Evolutionary conservation across 75 land plant genomes (phyloP).

Genomic region (Picea glauca): DNA sequence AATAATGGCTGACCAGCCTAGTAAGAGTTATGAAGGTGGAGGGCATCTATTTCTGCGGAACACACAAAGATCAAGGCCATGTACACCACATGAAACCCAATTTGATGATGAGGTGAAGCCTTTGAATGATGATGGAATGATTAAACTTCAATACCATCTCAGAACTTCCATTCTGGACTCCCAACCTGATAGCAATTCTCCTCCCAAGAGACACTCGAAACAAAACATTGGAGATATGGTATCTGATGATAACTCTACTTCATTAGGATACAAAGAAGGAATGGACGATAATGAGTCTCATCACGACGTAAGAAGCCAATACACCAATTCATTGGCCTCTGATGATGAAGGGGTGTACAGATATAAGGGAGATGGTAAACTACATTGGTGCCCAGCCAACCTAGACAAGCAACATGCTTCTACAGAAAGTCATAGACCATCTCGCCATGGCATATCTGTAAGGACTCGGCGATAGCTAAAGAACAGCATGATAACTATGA

Average conservation of each 20-base stretch:
- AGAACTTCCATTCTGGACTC: not conserved
- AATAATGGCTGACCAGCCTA: too few species aligned
- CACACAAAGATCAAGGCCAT: too few species aligned
- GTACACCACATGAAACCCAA: not conserved
- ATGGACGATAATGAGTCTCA: not conserved
- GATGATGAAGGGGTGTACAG: slow-evolving; percentile 13
- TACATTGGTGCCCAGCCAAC: slow-evolving; percentile 2
- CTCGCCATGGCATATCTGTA: slow-evolving; percentile 1
- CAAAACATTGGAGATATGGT: not conserved
- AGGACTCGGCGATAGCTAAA: slow-evolving; percentile 2
- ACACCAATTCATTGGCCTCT: not conserved
- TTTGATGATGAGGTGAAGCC: slow-evolving; percentile 3
- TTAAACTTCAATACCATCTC: not conserved
- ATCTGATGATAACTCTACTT: not conserved
- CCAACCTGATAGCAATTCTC: not conserved
- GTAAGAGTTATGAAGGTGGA: too few species aligned
- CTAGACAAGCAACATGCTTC: not conserved
- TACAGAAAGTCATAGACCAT: not conserved
- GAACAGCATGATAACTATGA: not conserved
- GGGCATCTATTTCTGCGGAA: too few species aligned
- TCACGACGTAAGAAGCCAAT: not conserved
- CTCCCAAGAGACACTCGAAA: not conserved
- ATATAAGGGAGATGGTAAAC: slow-evolving; percentile 13
- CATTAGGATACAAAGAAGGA: not conserved
- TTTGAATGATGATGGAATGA: not conserved